Base-by-base conservation (phyloP, 83 land plant species). In the Picea abies region DNA sequence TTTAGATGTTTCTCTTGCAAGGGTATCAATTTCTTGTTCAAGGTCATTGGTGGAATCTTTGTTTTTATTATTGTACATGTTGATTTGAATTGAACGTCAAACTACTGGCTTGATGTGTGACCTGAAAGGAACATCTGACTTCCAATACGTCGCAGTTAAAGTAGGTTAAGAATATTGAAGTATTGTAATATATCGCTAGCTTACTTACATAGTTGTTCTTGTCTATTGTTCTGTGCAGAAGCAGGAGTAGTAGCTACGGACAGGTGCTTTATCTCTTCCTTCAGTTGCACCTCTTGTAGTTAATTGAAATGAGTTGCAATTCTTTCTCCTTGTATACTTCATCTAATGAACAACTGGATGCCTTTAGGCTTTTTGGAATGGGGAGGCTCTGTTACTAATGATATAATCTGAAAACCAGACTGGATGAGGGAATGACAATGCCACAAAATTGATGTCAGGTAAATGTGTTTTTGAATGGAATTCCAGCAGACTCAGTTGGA, bases 401-500 rank as follows among this genome's bases (percentile, higher is more conserved):
- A 23, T 23, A 23, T 8, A 47, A 5, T 68, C 20, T 20, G 26
- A n/a, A 47, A 75, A 75, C 11, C 25, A 5, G 7, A 29, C 5
- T 32, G 60, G 29, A 75, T 49, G 52, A 75, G 32, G 12, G 60
- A 6, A 49, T 41, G 52, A 11, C 41, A 22, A 47, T 75, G 49
- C 39, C 9, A 71, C 0, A 39, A 17, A 4, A 41, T 71, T 39
- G 2, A 19, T 9, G 76, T 41, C 9, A 37, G 37, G 29, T 8
- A 70, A 17, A 70, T 37, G 37, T 15, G 14, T 22, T 75, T 11
- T 75, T 44, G 7, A 56, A 75, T 75, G 29, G 79, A 29, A 26
- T 76, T 60, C 39, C 11, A 76, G 63, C 9, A 26, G 63, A 61
- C 37, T 76, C 62, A 58, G 62, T 16, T 90, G 89, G 88, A 83